A percentile compares a stretch with the other conserved stretches of the same genome.
Conservation (phyloP, 148 eudicot species). For the Rhododendron williamsianum region DNA sequence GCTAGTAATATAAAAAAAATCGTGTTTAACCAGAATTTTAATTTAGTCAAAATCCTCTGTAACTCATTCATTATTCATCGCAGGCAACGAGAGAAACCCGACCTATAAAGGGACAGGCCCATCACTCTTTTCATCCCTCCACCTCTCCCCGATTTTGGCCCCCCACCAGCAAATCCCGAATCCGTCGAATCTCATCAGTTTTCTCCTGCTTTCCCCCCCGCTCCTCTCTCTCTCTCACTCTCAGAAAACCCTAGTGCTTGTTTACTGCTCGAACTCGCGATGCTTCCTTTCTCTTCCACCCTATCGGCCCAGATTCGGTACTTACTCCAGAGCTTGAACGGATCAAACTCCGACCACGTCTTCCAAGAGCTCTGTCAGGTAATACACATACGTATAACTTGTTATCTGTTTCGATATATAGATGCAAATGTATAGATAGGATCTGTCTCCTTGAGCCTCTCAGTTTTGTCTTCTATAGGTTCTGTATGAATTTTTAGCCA, state of each 20-base stretch:
- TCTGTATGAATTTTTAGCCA: background rate
- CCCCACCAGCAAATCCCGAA: background rate
- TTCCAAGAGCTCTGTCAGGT: slow-evolving; percentile 63
- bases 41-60: no score
- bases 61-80: background rate
- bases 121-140: background rate
- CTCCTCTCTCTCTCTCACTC: background rate
- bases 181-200: background rate
- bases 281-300: slow-evolving; percentile 52
- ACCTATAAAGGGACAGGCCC: background rate
- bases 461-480: background rate
- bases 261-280: slow-evolving; percentile 16
- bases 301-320: slow-evolving; percentile 50
- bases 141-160: background rate
- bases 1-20: no score
- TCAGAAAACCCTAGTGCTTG: slow-evolving; percentile 21
- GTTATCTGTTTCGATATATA: background rate
- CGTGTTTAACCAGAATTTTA: no score
- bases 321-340: slow-evolving; percentile 50
- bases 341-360: slow-evolving; percentile 62
- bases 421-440: background rate
- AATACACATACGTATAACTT: background rate
- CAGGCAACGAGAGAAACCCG: background rate
- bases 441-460: background rate
- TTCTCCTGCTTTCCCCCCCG: background rate